phyloP scores from a whole-genome alignment of 2,329 filamentous ascomycete species.

The Alternaria sp. region DNA sequence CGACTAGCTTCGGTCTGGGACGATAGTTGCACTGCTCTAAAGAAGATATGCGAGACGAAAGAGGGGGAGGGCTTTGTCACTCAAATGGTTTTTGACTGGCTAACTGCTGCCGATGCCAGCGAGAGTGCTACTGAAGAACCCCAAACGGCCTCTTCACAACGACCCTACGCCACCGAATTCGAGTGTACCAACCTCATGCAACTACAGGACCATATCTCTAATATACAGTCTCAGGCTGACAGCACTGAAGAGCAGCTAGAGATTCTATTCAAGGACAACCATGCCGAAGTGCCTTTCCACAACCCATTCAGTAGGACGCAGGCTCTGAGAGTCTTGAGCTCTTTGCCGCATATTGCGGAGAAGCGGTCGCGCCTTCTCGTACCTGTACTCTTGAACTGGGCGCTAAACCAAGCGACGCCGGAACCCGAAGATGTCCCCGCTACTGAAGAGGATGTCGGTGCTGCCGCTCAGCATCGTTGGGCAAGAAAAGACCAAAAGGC shows the following conservation, averaged over 20 bases:
- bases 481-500: conserved; percentile 82
- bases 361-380: conserved; percentile 85
- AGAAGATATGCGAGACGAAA: conserved; percentile 75
- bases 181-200: conserved; percentile 78
- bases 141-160: conserved; percentile 18
- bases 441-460: conserved; percentile 13
- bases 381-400: conserved; percentile 86
- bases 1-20: conserved; percentile 89
- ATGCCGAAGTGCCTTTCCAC: conserved; percentile 62
- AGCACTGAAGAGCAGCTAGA: conserved; percentile 64
- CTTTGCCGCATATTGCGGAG: conserved; percentile 80
- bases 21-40: conserved; percentile 78
- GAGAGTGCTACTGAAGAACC: conserved; percentile 16
- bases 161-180: conserved; percentile 72
- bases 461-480: conserved; percentile 61
- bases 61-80: conserved; percentile 77
- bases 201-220: conserved; percentile 52
- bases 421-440: conserved; percentile 3
- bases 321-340: conserved; percentile 79
- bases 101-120: conserved; percentile 52
- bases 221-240: conserved; percentile 26
- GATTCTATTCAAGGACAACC: conserved; percentile 70
- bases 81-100: conserved; percentile 79
- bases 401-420: conserved; percentile 44
- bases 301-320: conserved; percentile 73